Conservation (phyloP, 2,329 filamentous ascomycete genomes). For the Tympanopsis confertula region DNA sequence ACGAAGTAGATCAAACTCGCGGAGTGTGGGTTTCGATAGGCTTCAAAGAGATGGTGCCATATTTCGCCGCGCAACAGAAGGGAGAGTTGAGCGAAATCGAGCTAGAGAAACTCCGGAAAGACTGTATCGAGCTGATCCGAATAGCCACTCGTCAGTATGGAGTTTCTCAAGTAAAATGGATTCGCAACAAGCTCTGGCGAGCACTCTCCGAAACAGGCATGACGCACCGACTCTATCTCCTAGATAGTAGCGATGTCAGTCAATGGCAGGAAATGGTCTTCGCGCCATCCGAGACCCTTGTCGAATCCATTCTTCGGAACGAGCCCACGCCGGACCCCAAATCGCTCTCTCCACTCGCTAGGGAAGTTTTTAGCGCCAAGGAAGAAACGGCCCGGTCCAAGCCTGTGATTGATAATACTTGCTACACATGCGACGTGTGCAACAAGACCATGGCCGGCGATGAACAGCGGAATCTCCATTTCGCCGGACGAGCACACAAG, state of each 20-base stretch:
- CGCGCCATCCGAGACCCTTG: constrained; percentile 49
- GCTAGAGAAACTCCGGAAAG: constrained; percentile 40
- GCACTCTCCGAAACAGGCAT: constrained; percentile 44
- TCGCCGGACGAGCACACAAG: constrained; percentile 28
- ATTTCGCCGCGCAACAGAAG: constrained; percentile 37
- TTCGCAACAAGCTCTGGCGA: constrained; percentile 68
- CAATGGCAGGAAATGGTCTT: constrained; percentile 55
- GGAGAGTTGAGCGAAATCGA: constrained; percentile 16
- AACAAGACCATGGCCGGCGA: constrained; percentile 48
- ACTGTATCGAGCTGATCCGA: constrained; percentile 66
- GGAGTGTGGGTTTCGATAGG: constrained; percentile 97
- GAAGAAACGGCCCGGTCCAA: constrained; percentile 44
- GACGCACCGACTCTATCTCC: constrained; percentile 53
- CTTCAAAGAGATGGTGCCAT: constrained; percentile 79
- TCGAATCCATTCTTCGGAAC: constrained; percentile 49
- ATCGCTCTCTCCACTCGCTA: constrained; percentile 33
- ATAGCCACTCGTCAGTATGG: constrained; percentile 80
- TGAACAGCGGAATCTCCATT: constrained; percentile 32
- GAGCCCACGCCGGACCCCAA: constrained; percentile 37
- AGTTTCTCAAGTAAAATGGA: constrained; percentile 75
- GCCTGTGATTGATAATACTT: constrained; percentile 29
- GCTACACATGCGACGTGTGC: constrained; percentile 62
- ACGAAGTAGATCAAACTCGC: constrained; percentile 55
- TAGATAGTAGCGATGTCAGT: constrained; percentile 65
- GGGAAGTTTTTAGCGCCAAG: constrained; percentile 41